Evolutionary conservation across 176 grass and related monocot species (phyloP).

Genomic region (Lolium rigidum): DNA sequence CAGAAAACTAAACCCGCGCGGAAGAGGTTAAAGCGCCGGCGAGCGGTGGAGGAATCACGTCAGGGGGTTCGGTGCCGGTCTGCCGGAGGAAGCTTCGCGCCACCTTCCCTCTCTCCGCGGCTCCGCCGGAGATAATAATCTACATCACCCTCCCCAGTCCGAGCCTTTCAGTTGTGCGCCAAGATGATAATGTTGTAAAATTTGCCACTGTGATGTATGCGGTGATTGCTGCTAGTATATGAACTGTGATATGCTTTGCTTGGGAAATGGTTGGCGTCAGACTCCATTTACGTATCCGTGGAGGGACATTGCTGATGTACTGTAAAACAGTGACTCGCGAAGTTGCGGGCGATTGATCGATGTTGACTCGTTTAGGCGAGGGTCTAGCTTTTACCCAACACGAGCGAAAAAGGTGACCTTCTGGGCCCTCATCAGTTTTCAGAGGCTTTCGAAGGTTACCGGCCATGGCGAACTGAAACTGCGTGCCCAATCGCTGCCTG

Average conservation of each 20-base stretch:
- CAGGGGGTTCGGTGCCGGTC: background rate
- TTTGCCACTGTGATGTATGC: background rate
- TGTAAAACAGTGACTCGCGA: too few species aligned
- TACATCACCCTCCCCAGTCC: background rate
- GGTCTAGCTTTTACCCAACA: background rate
- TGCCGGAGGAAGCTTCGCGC: conserved; percentile 50
- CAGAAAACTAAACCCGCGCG: too few species aligned
- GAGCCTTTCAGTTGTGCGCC: background rate
- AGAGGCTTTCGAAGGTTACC: conserved; percentile 29
- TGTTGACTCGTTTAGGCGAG: conserved; percentile 22
- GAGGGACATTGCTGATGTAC: too few species aligned
- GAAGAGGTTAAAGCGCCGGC: background rate
- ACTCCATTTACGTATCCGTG: background rate
- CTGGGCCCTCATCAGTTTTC: background rate
- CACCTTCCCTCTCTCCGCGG: conserved; percentile 25
- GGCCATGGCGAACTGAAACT: conserved; percentile 31
- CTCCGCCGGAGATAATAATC: background rate
- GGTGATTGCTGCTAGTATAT: too few species aligned
- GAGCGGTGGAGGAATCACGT: background rate
- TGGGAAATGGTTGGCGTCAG: background rate
- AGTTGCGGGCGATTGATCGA: background rate
- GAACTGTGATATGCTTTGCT: background rate
- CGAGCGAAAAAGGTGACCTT: background rate
- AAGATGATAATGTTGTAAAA: background rate
- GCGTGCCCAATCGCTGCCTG: conserved; percentile 14